Conservation (phyloP, 257 asterid genomes). For the Solanum corneliomulleri region DNA sequence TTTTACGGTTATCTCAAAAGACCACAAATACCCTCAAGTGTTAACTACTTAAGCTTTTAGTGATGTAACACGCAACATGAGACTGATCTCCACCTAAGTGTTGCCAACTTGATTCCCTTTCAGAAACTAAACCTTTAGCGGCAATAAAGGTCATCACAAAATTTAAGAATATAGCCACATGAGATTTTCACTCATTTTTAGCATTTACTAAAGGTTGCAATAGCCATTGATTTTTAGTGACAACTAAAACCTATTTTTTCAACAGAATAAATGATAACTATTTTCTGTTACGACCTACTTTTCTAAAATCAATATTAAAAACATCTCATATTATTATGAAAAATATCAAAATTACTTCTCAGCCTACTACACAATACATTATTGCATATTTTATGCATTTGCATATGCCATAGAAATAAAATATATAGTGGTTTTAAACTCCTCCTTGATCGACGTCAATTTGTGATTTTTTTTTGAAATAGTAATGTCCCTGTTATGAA, state of each 20-base stretch:
- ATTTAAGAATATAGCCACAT: fast-evolving
- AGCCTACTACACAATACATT: not conserved
- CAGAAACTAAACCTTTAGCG: not conserved
- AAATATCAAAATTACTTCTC: not conserved
- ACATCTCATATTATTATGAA: not conserved
- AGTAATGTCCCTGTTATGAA: not conserved
- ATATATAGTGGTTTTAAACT: not conserved
- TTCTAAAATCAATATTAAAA: not conserved
- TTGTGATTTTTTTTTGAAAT: not conserved
- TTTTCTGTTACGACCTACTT: too few species aligned
- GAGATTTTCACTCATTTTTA: not conserved
- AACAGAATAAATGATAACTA: not conserved
- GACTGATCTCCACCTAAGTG: not conserved
- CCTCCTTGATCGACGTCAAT: not conserved
- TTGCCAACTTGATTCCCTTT: not conserved
- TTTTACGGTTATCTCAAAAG: not conserved
- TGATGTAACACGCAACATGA: not conserved
- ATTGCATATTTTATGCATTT: not conserved
- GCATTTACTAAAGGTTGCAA: not conserved
- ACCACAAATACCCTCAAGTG: too few species aligned
- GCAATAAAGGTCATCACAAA: not conserved
- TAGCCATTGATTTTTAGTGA: not conserved
- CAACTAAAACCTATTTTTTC: not conserved
- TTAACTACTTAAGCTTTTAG: not conserved
- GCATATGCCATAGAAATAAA: not conserved